Evolutionary conservation across 148 eudicot species (phyloP), one percentile per base, ranked within the genome.

Genomic region (Agrostemma githago): DNA sequence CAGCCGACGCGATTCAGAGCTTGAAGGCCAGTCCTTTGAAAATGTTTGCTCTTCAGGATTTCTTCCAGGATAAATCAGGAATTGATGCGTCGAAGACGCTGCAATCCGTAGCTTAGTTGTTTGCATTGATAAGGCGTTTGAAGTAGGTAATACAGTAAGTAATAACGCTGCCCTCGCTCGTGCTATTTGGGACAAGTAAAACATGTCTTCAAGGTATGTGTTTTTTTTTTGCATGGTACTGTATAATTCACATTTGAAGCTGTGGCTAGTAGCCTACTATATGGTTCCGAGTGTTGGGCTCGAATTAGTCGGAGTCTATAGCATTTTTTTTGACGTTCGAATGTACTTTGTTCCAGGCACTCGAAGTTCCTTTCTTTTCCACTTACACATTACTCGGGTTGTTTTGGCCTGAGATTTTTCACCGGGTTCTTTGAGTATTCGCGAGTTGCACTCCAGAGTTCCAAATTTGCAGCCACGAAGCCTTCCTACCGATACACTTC

Each of bases 31-130:
- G 83, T 63, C 83, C 89, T 72, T 77, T 88, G 59, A 79, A 88
- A 71, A 88, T 90, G 88, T 76, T 81, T 77, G 99, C 99, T 66
- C 96, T 96, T 57, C 99, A 96, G 83, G 99, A 96, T 62, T 96
- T 92, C 82, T 96, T 92, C 67, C 74, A 68, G 68, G 72, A 57
- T 51, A 79, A 68, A 12, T 72, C 77, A 19, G 84, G 70, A 74
- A 59, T 58, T 6, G 78, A 48, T 40, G 76, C 66, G 8, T 46
- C 40, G 4, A 79, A 79, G 79, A 83, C 14, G 6, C 72, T 89
- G 84, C 90, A 85, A 67, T 79, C 92, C 56, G 86, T 74, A 37
- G 79, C 90, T 53, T 83, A 84, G 51, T 54, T 79, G 61, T 65
- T 43, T 1, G 21, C 3, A 4, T 34, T 6, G 6, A 0, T 9